Base-by-base conservation (phyloP, 139 green algal genomes). In the Haematococcus lacustris region DNA sequence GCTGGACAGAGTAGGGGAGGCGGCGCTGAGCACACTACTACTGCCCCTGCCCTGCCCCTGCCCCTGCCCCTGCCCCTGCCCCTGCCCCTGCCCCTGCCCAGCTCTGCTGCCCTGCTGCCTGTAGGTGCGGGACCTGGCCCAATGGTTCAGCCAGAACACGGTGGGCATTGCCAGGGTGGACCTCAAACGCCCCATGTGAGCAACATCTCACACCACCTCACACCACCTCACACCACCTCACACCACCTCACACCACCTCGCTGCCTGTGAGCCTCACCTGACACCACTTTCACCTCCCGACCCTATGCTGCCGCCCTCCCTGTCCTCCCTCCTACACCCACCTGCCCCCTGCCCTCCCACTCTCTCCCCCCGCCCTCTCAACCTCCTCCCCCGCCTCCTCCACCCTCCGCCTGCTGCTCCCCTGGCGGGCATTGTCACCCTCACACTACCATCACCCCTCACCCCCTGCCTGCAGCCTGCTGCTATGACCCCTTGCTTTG, bases 131-230 rank as follows among this genome's bases (percentile, higher is more conserved):
- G 68, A 83, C 7, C 34, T 83, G 23, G 76, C 67, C 76, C 61
- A 65, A 2, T 78, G 73, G 68, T 50, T 89, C 26, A 68, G 51
- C 0, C 41, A 80, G 17, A 75, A 83, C 35, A 90, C 82, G 23
- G 68, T 69, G 2, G 85, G 85, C 6, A 75, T 88, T 2, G 80
- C 80, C 0, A 74, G 85, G 5, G 78, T 90, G n/a, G 85, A 90
- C 57, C 66, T 90, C 66, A 51, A 76, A 2, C 66, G 85, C 0
- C 85, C 85, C 9, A 88, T 75, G 85, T 90, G 68, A 71, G 82
- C 57, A 34, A 34, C 17, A 34, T 70, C 3, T 51, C 37, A 32
- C 66, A 25, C 39, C 6, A 62, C 4, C 13, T 13, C 23, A 4
- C 57, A 9, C 57, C 23, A 37, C 23, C 57, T 35, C 57, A 64